phyloP scores from a whole-genome alignment of 2,329 filamentous ascomycete species.

The Trichoderma afroharzianum region DNA sequence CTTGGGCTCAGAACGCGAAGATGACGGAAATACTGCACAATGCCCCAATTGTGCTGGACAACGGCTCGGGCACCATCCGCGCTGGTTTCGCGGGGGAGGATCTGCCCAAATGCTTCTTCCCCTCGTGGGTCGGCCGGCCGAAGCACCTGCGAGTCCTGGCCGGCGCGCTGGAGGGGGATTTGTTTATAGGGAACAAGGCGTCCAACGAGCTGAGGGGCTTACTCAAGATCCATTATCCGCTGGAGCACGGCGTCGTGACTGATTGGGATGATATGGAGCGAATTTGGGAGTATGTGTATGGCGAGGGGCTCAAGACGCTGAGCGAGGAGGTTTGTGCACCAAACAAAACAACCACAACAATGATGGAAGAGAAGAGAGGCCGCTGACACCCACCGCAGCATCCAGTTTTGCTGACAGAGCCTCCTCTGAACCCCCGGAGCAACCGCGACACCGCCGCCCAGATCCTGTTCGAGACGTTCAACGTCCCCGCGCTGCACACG shows the following conservation, averaged over 20 bases:
- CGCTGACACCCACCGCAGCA: slow-evolving; percentile 58
- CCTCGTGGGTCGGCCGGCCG: slow-evolving; percentile 92
- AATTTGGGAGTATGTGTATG: slow-evolving; percentile 98
- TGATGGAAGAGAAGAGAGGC: background rate
- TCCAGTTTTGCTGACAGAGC: slow-evolving; percentile 92
- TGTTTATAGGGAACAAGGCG: slow-evolving; percentile 88
- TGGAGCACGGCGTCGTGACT: slow-evolving; percentile 97
- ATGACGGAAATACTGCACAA: slow-evolving; percentile 77
- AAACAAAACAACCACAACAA: background rate
- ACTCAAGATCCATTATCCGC: slow-evolving; percentile 90
- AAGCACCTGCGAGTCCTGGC: slow-evolving; percentile 94
- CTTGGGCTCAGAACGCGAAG: slow-evolving; percentile 9
- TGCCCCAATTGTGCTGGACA: slow-evolving; percentile 97
- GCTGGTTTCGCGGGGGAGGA: slow-evolving; percentile 97
- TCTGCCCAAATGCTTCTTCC: slow-evolving; percentile 93
- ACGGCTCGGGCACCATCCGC: slow-evolving; percentile 95
- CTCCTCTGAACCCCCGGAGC: slow-evolving; percentile 88
- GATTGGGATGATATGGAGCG: slow-evolving; percentile 99
- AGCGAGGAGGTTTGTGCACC: slow-evolving; percentile 78
- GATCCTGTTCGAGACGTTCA: slow-evolving; percentile 98
- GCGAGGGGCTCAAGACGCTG: slow-evolving; percentile 90
- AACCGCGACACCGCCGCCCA: slow-evolving; percentile 96
- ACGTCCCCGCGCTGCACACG: slow-evolving; percentile 92
- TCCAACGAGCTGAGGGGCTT: slow-evolving; percentile 87
- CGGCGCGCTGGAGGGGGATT: slow-evolving; percentile 93